Conservation (phyloP, 306 rosid species). For the Gleditsia sinensis region DNA sequence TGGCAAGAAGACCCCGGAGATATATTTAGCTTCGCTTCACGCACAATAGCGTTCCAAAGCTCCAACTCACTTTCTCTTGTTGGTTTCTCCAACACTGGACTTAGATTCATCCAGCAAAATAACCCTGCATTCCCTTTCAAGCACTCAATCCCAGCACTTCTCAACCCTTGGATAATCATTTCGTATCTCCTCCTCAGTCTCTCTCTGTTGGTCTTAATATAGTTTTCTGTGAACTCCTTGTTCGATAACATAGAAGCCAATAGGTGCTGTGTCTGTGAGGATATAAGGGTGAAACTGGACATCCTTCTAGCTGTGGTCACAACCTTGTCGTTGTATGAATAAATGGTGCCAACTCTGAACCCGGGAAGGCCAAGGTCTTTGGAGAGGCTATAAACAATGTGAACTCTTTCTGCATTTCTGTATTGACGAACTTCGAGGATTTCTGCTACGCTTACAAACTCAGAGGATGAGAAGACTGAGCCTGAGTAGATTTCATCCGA, state of each 20-base stretch:
- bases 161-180: constrained; percentile 72
- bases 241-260: constrained; percentile 73
- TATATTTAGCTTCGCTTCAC: constrained; percentile 70
- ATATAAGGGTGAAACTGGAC: constrained; percentile 90
- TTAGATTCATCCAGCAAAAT: constrained; percentile 92
- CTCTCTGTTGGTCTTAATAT: constrained; percentile 64
- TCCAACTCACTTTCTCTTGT: constrained; percentile 66
- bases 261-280: constrained; percentile 85
- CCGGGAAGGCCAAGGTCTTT: constrained; percentile 97
- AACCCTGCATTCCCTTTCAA: constrained; percentile 88
- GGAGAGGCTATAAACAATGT: constrained; percentile 89
- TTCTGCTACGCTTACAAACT: constrained; percentile 79
- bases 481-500: constrained; percentile 98
- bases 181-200: constrained; percentile 71
- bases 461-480: constrained; percentile 64
- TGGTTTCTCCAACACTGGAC: constrained; percentile 53
- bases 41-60: constrained; percentile 62
- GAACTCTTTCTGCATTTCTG: constrained; percentile 68
- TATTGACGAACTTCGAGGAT: constrained; percentile 48
- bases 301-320: constrained; percentile 89
- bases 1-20: constrained; percentile 96
- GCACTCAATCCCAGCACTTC: constrained; percentile 68
- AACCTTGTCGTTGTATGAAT: constrained; percentile 81
- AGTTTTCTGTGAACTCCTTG: constrained; percentile 53
- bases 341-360: constrained; percentile 79